Evolutionary conservation across 1,284 basidiomycete genomes (phyloP), one percentile per base, ranked within the genome.

Genomic region (Psilocybe mexicana): DNA sequence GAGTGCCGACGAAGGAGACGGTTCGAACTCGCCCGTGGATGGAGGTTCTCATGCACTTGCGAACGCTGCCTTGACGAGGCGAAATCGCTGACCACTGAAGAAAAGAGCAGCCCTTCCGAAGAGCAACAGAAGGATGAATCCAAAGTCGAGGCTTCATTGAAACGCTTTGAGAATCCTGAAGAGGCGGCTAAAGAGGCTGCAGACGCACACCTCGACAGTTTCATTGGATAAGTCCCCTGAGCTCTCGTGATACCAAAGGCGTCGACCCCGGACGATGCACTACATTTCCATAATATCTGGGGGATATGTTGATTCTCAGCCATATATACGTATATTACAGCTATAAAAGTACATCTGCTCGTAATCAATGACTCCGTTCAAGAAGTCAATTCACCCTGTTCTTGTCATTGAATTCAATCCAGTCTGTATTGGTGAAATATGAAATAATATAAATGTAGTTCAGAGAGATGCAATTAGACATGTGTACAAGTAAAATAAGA

Each of bases 21-120:
- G 26, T 76, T 79, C 63, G 88, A 91, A 71, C 79, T 93, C 42
- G 88, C 83, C n/a, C 79, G 86, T 44, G 90, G 90, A 38, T 93
- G 90, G 91, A 79, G 80, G 61, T 91, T 93, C 68, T 83, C 86
- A 25, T 93, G 90, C 68, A 71, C 76, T 51, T 93, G 90, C 69
- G 69, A 77, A 52, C 80, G 82, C 46, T 93, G 91, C 69, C 64
- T 72, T 44, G 74, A 75, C 54, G 90, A 93, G 69, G 77, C 69
- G 3, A 69, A 71, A 51, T 64, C 63, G 28, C 57, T 74, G 65
- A 67, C 64, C 18, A 61, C 58, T 6, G 72, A 72, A 18, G 79
- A 79, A 55, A 72, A 69, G 10, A 75, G 72, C 51, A 73, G 68
- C 24, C 71, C 77, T 26, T 69, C 65, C 35, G 76, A 79, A n/a